phyloP scores from a whole-genome alignment of 495 filamentous ascomycete species.

The Terfezia claveryi region DNA sequence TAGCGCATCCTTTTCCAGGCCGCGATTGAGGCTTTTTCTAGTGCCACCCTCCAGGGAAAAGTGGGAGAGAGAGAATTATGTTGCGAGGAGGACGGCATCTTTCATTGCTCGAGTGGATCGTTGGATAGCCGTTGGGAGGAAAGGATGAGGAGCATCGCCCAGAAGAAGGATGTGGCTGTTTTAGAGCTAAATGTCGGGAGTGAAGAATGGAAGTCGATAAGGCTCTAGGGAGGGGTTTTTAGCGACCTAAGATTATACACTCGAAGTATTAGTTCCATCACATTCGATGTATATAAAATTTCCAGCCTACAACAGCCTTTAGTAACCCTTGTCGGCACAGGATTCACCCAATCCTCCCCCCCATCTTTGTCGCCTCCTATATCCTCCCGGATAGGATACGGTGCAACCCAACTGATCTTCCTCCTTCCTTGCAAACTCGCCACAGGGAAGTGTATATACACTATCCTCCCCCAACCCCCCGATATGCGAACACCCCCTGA shows the following conservation, averaged over 20 bases:
- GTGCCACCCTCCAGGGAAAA: conserved; percentile 1
- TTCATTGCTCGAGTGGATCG: conserved; percentile 54
- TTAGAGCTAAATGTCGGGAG: conserved; percentile 40
- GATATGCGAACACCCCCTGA: conserved; percentile 40
- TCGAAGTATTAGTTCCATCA: background rate
- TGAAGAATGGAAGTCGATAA: conserved; percentile 51
- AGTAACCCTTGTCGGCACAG: conserved; percentile 33
- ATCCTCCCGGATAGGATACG: conserved; percentile 22
- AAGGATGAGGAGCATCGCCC: conserved; percentile 52
- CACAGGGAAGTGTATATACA: conserved; percentile 42
- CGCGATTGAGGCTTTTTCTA: conserved; percentile 24
- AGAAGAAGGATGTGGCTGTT: conserved; percentile 37
- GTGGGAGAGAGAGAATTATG: conserved; percentile 30
- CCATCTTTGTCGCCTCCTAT: background rate
- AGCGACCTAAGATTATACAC: conserved; percentile 26
- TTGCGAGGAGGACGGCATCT: conserved; percentile 44
- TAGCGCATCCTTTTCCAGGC: conserved; percentile 32
- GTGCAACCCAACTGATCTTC: conserved; percentile 51
- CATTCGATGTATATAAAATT: conserved; percentile 28
- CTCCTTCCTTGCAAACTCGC: conserved; percentile 37
- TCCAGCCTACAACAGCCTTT: too few relatives aligned
- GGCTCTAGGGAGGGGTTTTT: conserved; percentile 22
- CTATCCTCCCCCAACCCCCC: conserved; percentile 31
- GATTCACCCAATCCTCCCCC: background rate
- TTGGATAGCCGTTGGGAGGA: conserved; percentile 48